Evolutionary conservation across 345 rosid species (phyloP), one percentile per base, ranked within the genome.

Genomic region (Boechera retrofracta): DNA sequence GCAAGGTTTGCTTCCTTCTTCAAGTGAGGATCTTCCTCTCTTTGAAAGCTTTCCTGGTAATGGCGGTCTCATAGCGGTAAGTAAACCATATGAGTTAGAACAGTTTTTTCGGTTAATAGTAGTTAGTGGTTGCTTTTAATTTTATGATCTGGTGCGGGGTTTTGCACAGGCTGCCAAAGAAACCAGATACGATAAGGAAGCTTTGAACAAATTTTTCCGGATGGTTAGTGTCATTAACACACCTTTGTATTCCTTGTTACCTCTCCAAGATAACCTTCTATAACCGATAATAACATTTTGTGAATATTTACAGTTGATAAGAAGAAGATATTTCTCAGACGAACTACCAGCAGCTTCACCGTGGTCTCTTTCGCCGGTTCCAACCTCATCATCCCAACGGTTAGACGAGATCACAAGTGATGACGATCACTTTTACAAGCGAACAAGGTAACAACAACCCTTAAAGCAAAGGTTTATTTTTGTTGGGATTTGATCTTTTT

Each of bases 111-210:
- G n/a, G 24, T 35, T 28, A 0, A 12, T 47, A 9, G 36, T 2
- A 12, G 29, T 24, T 13, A 70, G 28, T 49, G 31, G 33, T 47
- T 71, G 45, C 47, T 52, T 60, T 31, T 6, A n/a, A 33, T 11
- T 6, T n/a, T 31, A 26, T 56, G 39, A 62, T 55, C 21, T 57
- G 26, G 24, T 68, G 45, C 2, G 75, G 67, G 72, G 49, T 65
- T 82, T 31, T 73, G 29, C 82, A 44, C 85, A 96, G 99, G 99
- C 99, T 39, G 97, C 97, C 36, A 96, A 85, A 84, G 98, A 90
- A 82, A 92, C 95, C 74, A 91, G 98, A 84, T 90, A 83, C 36
- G 99, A 96, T 86, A 91, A 96, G 84, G 99, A 96, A 86, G 97
- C 92, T 59, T 59, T 96, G 56, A 81, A 79, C 76, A 96, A 86